Conservation (phyloP, 1,284 basidiomycete genomes). For the Chiua sp. region DNA sequence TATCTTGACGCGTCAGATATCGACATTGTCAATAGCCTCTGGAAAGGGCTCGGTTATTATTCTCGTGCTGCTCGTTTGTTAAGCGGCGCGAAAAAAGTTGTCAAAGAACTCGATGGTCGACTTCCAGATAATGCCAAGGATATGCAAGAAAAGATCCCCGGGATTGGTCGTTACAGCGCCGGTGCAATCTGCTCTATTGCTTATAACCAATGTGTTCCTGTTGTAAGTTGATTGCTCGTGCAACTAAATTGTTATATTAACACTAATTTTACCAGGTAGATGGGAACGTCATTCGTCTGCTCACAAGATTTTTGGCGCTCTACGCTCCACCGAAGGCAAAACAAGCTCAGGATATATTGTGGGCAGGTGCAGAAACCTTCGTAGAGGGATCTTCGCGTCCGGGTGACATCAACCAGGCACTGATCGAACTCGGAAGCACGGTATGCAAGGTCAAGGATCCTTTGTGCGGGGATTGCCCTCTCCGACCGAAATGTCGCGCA, state of each 20-base stretch:
- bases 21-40: constrained; percentile 86
- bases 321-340: constrained; percentile 85
- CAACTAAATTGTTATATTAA: neutral
- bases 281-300: constrained; percentile 88
- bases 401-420: constrained; percentile 89
- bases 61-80: constrained; percentile 84
- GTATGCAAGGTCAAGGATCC: constrained; percentile 88
- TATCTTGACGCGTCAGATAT: constrained; percentile 78
- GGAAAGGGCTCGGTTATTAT: constrained; percentile 97
- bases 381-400: constrained; percentile 62
- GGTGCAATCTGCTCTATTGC: constrained; percentile 93
- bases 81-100: constrained; percentile 78
- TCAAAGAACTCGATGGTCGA: too few relatives aligned
- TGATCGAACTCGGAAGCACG: constrained; percentile 90
- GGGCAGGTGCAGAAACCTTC: constrained; percentile 76
- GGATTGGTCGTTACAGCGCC: constrained; percentile 91
- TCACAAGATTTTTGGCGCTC: constrained; percentile 83
- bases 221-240: constrained; percentile 55
- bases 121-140: constrained; percentile 78
- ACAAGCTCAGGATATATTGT: constrained; percentile 75
- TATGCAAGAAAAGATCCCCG: constrained; percentile 87
- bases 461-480: constrained; percentile 73
- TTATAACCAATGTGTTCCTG: constrained; percentile 83
- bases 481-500: constrained; percentile 72
- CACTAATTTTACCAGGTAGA: constrained; percentile 67